phyloP scores from a whole-genome alignment of 129 eudicot genomes.

The Chrysanthemum seticuspe region DNA sequence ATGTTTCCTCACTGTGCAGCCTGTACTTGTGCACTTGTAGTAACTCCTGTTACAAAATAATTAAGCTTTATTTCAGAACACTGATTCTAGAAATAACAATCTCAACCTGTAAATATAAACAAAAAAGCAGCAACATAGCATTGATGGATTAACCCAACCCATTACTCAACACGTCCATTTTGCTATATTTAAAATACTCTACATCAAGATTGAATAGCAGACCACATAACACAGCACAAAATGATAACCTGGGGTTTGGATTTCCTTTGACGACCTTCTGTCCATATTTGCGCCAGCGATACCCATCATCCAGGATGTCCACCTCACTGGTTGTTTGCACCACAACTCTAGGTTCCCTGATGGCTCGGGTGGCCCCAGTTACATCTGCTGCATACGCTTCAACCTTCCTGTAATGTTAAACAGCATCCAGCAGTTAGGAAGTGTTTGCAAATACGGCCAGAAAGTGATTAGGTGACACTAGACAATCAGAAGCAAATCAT shows the following conservation, averaged over 20 bases:
- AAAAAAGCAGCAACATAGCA: too few species aligned
- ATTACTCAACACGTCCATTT: not conserved
- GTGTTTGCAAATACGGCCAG: not conserved
- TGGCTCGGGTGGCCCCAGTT: conserved; percentile 81
- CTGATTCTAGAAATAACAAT: too few species aligned
- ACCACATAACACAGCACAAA: not conserved
- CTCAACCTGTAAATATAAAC: not conserved
- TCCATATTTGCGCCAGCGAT: conserved; percentile 94
- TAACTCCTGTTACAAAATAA: conserved; percentile 64
- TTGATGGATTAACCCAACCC: not conserved
- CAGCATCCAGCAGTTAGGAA: not conserved
- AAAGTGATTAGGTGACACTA: not conserved
- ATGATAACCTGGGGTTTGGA: conserved; percentile 80
- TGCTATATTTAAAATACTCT: not conserved
- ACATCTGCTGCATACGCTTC: conserved; percentile 76
- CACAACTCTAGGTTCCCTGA: conserved; percentile 90
- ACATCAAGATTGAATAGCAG: conserved; percentile 7
- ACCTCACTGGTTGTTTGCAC: conserved; percentile 95
- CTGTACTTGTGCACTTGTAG: conserved; percentile 87
- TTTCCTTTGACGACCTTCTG: conserved; percentile 95
- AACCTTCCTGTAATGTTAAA: conserved; percentile 51
- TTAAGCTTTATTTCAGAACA: not conserved
- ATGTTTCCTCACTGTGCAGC: conserved; percentile 86
- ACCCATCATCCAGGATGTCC: conserved; percentile 89
- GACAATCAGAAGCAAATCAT: not conserved